These are phyloP conservation scores for Hypoxylon sp. DNA, from an alignment of 2,329 filamentous ascomycete species.

Conservation along the genomic window DNA sequence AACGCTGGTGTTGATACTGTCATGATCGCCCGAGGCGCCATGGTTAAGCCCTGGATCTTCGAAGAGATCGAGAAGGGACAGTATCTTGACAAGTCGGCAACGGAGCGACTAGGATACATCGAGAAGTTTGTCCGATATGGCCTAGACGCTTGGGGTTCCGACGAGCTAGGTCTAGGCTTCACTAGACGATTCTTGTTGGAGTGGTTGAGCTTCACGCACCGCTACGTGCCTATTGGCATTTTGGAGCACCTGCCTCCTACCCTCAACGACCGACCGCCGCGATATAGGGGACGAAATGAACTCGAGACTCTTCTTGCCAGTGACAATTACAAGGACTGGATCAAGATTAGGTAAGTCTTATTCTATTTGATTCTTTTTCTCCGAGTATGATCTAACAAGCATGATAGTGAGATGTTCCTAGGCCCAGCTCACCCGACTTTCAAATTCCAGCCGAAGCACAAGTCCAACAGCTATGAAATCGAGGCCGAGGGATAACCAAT, in stretches of 20 bases:
- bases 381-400: constrained; percentile 8
- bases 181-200: constrained; percentile 93
- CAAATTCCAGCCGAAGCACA: constrained; percentile 97
- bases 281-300: constrained; percentile 84
- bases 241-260: constrained; percentile 87
- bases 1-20: constrained; percentile 87
- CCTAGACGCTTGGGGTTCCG: constrained; percentile 92
- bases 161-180: constrained; percentile 90
- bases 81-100: constrained; percentile 93
- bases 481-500: constrained; percentile 73
- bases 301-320: constrained; percentile 93
- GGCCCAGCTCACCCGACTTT: constrained; percentile 90
- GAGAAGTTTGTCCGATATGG: constrained; percentile 92
- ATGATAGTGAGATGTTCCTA: constrained; percentile 90
- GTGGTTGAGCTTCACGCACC: constrained; percentile 91
- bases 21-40: constrained; percentile 94
- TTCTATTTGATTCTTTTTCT: neutral
- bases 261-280: constrained; percentile 88
- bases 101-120: constrained; percentile 83
- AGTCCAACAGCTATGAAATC: constrained; percentile 88
- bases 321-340: constrained; percentile 95
- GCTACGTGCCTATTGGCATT: constrained; percentile 90
- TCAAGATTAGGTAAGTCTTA: constrained; percentile 86
- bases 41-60: constrained; percentile 98
- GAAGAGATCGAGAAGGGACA: constrained; percentile 93